phyloP scores from a whole-genome alignment of 2,329 filamentous ascomycete genomes.

The Penicillium occitanis region DNA sequence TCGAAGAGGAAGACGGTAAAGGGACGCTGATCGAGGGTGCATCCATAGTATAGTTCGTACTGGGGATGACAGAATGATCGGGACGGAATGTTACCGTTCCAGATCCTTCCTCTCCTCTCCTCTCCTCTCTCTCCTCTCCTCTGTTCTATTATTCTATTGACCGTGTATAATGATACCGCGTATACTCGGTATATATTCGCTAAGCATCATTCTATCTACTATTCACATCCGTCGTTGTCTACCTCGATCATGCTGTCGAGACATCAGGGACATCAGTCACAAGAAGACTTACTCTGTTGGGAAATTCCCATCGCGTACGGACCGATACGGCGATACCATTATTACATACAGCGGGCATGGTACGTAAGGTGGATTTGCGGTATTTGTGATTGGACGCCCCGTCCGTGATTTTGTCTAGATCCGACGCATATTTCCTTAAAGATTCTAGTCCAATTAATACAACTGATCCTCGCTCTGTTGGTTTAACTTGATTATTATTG shows the following conservation, averaged over 20 bases:
- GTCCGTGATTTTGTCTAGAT: neutral
- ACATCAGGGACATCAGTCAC: neutral
- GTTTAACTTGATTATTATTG: too few species aligned
- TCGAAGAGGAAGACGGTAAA: neutral
- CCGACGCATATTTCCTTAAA: neutral
- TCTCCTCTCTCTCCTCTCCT: neutral
- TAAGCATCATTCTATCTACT: neutral
- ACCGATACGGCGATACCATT: neutral
- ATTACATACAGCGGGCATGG: too few species aligned
- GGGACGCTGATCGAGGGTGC: neutral
- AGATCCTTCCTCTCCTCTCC: neutral
- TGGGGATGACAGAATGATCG: neutral
- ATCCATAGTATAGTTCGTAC: too few species aligned
- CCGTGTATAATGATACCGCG: neutral
- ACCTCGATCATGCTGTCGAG: neutral
- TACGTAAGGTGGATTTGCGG: neutral
- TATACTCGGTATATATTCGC: neutral
- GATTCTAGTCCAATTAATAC: too few species aligned
- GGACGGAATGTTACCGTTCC: conserved; percentile 4
- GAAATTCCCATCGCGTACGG: neutral
- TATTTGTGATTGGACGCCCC: conserved; percentile 11
- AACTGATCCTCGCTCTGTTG: neutral
- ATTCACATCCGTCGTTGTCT: neutral
- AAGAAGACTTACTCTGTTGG: conserved; percentile 15
- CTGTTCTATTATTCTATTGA: neutral